phyloP scores from a whole-genome alignment of 345 rosid genomes.

The Eucalyptus urophylla region DNA sequence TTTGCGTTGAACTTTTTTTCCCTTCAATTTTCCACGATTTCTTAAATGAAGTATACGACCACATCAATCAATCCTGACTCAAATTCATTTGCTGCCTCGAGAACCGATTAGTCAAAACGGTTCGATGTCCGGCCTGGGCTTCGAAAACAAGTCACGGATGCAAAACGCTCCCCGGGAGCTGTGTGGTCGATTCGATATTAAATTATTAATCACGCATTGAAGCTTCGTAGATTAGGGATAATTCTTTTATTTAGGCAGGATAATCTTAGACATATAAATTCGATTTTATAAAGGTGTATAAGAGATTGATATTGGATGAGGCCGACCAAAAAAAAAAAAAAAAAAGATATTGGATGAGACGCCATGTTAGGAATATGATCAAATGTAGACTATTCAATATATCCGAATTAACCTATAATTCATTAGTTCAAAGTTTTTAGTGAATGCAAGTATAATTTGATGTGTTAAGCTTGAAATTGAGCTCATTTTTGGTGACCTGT shows the following conservation, averaged over 20 bases:
- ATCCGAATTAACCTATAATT: fast-evolving
- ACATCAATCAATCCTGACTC: background rate
- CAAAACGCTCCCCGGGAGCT: background rate
- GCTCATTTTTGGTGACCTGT: background rate
- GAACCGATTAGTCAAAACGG: background rate
- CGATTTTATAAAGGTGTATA: background rate
- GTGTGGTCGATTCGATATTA: background rate
- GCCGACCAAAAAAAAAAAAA: too few species aligned
- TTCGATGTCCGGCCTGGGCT: background rate
- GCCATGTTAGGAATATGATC: background rate
- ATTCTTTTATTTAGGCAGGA: background rate
- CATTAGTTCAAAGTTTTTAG: background rate
- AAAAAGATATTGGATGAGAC: background rate
- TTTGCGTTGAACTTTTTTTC: background rate
- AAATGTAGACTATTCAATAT: background rate
- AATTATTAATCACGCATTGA: background rate
- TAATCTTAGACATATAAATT: background rate
- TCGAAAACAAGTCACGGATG: background rate
- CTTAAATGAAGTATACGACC: background rate
- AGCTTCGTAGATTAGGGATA: background rate
- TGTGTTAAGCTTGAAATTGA: background rate
- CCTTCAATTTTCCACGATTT: background rate
- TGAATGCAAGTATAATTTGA: background rate
- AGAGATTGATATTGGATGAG: background rate
- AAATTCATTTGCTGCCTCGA: background rate